Conservation (phyloP, 2,329 filamentous ascomycete species). For the Arthrobotrys entomopaga region DNA sequence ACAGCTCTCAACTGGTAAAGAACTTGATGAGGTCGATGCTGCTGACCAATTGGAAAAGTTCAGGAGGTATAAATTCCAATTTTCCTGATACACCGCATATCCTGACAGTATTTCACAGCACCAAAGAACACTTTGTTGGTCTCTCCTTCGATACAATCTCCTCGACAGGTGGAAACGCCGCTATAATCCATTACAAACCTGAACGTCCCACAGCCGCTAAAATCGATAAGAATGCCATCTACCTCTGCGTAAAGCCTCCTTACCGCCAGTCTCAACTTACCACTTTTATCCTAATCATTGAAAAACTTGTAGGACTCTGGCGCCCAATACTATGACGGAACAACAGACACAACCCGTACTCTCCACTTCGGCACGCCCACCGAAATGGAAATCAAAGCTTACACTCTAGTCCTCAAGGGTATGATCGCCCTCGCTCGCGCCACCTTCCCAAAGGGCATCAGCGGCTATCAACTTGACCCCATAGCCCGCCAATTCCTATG, state of each 20-base stretch:
- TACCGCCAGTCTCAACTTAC: background rate
- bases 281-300: background rate
- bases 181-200: slow-evolving; percentile 94
- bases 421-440: slow-evolving; percentile 87
- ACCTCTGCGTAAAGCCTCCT: slow-evolving; percentile 72
- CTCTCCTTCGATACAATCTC: slow-evolving; percentile 97
- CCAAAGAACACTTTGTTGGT: slow-evolving; percentile 77
- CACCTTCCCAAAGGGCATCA: slow-evolving; percentile 93
- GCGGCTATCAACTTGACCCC: slow-evolving; percentile 87
- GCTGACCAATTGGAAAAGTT: slow-evolving; percentile 88
- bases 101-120: slow-evolving; percentile 7
- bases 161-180: slow-evolving; percentile 89
- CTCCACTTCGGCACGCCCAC: slow-evolving; percentile 89
- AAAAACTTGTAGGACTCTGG: slow-evolving; percentile 74
- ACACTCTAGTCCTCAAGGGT: slow-evolving; percentile 93
- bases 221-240: slow-evolving; percentile 86
- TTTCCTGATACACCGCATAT: background rate
- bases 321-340: slow-evolving; percentile 94
- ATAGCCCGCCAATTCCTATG: slow-evolving; percentile 91
- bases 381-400: slow-evolving; percentile 83
- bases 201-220: slow-evolving; percentile 81
- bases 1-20: slow-evolving; percentile 76
- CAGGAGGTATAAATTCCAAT: slow-evolving; percentile 64
- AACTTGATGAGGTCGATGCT: slow-evolving; percentile 87
- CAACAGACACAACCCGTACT: slow-evolving; percentile 93